A percentile compares a stretch with the other conserved stretches of the same genome.
Conservation (phyloP, 2,329 filamentous ascomycete species). For the Cryphonectria radicalis region DNA sequence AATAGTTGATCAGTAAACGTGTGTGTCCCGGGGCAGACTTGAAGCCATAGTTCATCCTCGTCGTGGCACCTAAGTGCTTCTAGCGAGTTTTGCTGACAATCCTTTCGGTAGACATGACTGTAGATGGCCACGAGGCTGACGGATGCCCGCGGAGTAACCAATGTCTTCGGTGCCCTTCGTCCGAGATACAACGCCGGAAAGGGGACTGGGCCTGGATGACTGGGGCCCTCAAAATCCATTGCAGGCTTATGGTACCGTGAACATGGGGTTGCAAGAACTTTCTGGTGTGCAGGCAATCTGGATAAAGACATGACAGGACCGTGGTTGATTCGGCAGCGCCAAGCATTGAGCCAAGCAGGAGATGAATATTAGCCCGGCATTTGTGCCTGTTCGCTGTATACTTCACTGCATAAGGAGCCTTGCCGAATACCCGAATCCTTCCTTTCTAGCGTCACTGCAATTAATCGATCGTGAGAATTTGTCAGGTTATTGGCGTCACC, state of each 20-base stretch:
- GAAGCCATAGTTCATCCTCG: neutral
- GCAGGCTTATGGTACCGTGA: neutral
- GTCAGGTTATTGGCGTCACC: neutral
- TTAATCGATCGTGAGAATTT: neutral
- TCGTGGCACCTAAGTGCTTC: neutral
- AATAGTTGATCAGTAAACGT: neutral
- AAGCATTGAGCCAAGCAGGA: slow-evolving; percentile 6
- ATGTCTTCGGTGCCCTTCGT: slow-evolving; percentile 7
- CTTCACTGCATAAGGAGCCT: neutral
- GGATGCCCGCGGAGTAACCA: neutral
- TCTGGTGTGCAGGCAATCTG: slow-evolving; percentile 25
- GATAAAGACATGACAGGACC: slow-evolving; percentile 18
- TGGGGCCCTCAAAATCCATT: neutral
- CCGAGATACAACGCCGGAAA: slow-evolving; percentile 11
- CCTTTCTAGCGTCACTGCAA: neutral
- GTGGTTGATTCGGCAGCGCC: slow-evolving; percentile 1
- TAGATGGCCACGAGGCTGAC: neutral
- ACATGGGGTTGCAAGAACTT: neutral
- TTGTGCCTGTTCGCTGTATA: neutral
- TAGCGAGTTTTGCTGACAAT: neutral
- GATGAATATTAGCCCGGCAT: neutral
- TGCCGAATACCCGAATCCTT: neutral
- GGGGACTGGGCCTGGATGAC: neutral
- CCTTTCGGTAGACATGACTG: neutral
- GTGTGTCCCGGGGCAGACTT: neutral